Base-by-base conservation (phyloP, 2,329 filamentous ascomycete species). In the Escovopsis weberi region DNA sequence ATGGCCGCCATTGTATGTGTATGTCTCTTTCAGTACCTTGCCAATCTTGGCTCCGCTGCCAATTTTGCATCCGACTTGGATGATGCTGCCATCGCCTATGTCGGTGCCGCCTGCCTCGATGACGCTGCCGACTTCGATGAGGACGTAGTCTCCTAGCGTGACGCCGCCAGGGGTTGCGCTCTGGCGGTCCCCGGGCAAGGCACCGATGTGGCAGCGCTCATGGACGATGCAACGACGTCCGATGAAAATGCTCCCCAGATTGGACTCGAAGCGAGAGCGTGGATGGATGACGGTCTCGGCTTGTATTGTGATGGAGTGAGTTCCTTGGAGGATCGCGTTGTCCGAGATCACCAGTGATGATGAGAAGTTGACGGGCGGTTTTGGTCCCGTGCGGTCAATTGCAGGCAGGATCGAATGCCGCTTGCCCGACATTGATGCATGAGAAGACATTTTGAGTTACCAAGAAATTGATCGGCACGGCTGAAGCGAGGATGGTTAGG, bases 241-340 rank as follows among this genome's bases (percentile, higher is more conserved):
- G 46, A 94, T 75, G 26, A 79, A 78, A 50, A 96, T 78, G 37
- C 86, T 80, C 4, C 86, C 86, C 41, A 81, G 71, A 44, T 78
- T 78, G 8, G 89, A 82, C 54, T 87, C 83, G 44, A 95, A 73
- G 47, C 80, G 78, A 12, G 80, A 76, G 39, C 88, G 84, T 1
- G 91, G 88, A 55, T 96, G 89, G n/a, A 98, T 65, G 6, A 95
- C 75, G 4, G 78, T 80, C 55, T 86, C 80, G 23, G 83, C 72
- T 44, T 80, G 80, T 48, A 96, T 78, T 37, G 77, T 80, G 48
- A 98, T 85, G 2, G 78, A 80, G 57, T 93, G 74, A 2, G 74
- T 78, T 49, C 91, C 91, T 15, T 68, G 75, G 15, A 82, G 64
- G 15, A 74, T 63, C 10, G 78, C 75, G 45, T 72, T 72, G 49